Evolutionary conservation across 2,329 filamentous ascomycete species (phyloP), one percentile per base, ranked within the genome.

Genomic region (Cordyceps tenuipes): DNA sequence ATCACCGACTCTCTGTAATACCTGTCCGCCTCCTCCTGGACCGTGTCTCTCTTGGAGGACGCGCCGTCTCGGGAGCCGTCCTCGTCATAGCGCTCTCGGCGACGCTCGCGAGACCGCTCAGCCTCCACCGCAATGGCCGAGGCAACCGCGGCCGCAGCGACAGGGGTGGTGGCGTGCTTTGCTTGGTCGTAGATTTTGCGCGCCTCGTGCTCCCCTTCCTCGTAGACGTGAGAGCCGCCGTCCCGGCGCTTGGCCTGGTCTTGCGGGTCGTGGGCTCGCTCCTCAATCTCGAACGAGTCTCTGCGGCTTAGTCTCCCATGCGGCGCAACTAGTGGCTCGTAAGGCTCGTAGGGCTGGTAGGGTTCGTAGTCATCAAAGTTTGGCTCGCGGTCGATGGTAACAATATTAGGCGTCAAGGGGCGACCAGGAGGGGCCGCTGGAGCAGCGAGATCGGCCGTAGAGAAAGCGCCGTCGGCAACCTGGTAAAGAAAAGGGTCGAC

Each of bases 401-500:
- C 72, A 49, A 85, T 71, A 61, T 74, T 74, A 7, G 79, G 82
- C 4, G 79, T 81, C 62, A 79, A 64, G 2, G 79, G 76, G 52
- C 75, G 73, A 41, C 69, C 68, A 1, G 76, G 74, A 1, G 77
- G 75, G 13, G 72, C 72, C 43, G 68, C 67, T 0, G 76, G 74
- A 13, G 73, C 75, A 23, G 69, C 66, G 60, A 70, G 66, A 36
- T 69, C 64, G 3, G 80, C 77, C 10, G 78, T 79, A 53, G 73
- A 70, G 62, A 82, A 82, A n/a, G 77, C 76, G 66, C 80, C 76
- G 62, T 81, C 75, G 47, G 75, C 64, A 62, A 85, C 79, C 69
- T 81, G 82, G 66, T 76, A 86, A 68, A 83, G 77, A 68, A 86
- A 85, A 19, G 82, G 81, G 69, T 86, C 79, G 66, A 82, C 69